Evolutionary conservation across 1,284 basidiomycete species (phyloP).

Genomic region (Leccinum griseonigrum): DNA sequence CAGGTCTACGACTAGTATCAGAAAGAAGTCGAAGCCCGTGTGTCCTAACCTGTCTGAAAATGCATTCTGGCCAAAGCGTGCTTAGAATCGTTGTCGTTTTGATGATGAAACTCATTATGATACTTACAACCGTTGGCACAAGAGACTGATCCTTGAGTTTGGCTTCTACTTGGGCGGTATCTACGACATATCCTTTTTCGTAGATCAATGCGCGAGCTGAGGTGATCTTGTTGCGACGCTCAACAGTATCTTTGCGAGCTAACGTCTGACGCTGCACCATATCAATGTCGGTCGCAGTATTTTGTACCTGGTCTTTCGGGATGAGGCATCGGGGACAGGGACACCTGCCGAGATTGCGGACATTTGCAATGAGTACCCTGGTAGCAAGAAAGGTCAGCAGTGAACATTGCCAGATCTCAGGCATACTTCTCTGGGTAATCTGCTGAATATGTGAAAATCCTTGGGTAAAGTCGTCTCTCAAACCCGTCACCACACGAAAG

Average conservation of each 20-base stretch:
- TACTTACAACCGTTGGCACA: background rate
- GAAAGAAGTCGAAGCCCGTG: background rate
- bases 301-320: background rate
- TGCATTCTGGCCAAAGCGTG: background rate
- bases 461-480: background rate
- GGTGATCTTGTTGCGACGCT: background rate
- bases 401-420: background rate
- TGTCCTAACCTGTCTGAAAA: background rate
- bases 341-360: background rate
- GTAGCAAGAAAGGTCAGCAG: background rate
- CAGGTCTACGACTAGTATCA: background rate
- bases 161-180: background rate
- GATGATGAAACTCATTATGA: background rate
- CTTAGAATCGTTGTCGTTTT: background rate
- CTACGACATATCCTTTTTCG: background rate
- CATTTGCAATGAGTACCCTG: background rate
- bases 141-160: background rate
- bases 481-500: background rate
- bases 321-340: background rate
- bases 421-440: background rate
- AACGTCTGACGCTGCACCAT: background rate
- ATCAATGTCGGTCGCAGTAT: background rate
- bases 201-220: background rate
- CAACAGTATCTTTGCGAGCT: background rate
- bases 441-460: background rate